These are phyloP conservation scores for Rubus parviflorus DNA, from an alignment of 306 rosid genomes.

Conservation along the genomic window DNA sequence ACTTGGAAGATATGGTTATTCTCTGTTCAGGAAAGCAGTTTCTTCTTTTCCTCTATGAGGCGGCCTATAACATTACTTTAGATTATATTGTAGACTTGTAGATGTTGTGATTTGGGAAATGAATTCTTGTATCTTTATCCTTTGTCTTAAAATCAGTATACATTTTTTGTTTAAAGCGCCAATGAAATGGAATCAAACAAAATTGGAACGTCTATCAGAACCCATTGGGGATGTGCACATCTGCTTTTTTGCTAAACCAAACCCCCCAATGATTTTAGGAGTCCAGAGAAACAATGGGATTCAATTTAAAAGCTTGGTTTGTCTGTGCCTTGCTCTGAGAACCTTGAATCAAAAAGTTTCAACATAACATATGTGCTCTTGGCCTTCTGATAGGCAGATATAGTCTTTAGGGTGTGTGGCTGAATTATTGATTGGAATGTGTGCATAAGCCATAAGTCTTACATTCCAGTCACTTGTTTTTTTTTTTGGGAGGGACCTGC, in stretches of 20 bases:
- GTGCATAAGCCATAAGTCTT: not conserved
- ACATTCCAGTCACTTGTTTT: not conserved
- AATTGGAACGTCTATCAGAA: not conserved
- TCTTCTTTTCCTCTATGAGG: not conserved
- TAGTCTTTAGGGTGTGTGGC: not conserved
- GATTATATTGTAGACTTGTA: not conserved
- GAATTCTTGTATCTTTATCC: not conserved
- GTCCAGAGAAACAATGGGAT: not conserved
- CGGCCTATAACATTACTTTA: conserved; percentile 4
- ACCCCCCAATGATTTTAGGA: not conserved
- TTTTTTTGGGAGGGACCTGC: not conserved
- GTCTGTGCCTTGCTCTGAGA: not conserved
- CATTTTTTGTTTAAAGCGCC: too few relatives aligned
- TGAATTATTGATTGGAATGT: not conserved
- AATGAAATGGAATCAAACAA: not conserved
- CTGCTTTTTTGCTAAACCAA: not conserved
- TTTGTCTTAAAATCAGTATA: not conserved
- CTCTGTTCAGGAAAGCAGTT: not conserved
- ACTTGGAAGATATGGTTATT: not conserved
- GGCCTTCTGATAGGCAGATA: not conserved
- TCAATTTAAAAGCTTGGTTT: not conserved
- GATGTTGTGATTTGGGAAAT: not conserved
- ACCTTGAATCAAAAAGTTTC: not conserved
- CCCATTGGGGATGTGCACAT: not conserved
- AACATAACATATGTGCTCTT: not conserved